Evolutionary conservation across 75 land plant species (phyloP).

Genomic region (Pinus tabuliformis): DNA sequence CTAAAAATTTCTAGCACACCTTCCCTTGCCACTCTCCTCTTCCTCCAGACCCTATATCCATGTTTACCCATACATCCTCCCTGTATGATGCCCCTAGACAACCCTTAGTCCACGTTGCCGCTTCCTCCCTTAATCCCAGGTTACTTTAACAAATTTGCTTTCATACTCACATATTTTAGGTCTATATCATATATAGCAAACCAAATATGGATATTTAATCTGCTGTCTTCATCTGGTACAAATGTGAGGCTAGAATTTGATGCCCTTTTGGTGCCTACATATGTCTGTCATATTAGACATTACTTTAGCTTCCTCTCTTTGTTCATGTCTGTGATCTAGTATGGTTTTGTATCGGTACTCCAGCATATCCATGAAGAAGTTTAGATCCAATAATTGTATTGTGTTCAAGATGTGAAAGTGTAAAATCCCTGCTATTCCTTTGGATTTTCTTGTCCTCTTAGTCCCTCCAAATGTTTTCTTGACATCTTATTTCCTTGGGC

Average conservation of each 20-base stretch:
- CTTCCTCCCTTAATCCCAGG: too few relatives aligned
- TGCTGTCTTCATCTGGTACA: neutral
- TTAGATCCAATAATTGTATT: neutral
- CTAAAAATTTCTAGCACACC: too few relatives aligned
- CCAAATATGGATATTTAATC: neutral
- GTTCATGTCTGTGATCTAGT: neutral
- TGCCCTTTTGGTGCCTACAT: neutral
- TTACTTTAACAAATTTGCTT: too few relatives aligned
- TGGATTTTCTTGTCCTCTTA: neutral
- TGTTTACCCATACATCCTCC: too few relatives aligned
- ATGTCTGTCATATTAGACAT: neutral
- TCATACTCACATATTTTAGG: too few relatives aligned
- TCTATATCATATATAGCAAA: too few relatives aligned
- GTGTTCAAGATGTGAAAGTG: neutral
- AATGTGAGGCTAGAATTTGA: neutral
- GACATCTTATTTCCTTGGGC: neutral
- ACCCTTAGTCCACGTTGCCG: too few relatives aligned
- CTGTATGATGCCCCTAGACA: too few relatives aligned
- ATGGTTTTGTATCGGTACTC: neutral
- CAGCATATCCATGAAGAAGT: neutral
- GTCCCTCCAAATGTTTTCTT: neutral
- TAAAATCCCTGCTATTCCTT: neutral
- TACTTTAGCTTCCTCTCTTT: neutral
- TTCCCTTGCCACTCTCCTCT: too few relatives aligned
- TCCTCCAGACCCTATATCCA: too few relatives aligned